Evolutionary conservation across 2,329 filamentous ascomycete genomes (phyloP).

Genomic region (Myriosclerotinia duriaeana): DNA sequence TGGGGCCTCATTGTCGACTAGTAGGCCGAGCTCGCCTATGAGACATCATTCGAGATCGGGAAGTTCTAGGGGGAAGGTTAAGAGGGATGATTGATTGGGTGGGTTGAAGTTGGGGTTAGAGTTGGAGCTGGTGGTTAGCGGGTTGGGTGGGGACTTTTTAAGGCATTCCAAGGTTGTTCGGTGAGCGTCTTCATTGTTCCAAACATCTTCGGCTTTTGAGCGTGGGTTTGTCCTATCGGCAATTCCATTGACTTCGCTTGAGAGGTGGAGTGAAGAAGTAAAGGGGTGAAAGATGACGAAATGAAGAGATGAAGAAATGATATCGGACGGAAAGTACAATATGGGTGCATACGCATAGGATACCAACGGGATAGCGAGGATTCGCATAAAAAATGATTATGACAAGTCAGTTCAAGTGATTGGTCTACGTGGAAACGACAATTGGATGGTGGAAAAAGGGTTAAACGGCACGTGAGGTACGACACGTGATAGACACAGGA

Average conservation of each 20-base stretch:
- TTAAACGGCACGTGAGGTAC: neutral
- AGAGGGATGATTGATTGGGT: conserved; percentile 41
- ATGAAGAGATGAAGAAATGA: conserved; percentile 11
- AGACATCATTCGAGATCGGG: conserved; percentile 46
- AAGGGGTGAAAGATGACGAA: neutral
- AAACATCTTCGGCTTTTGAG: neutral
- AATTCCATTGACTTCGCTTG: neutral
- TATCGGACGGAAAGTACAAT: conserved; percentile 6
- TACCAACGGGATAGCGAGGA: conserved; percentile 12
- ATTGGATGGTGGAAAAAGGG: neutral
- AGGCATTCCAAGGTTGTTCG: conserved; percentile 6
- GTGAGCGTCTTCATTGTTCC: neutral
- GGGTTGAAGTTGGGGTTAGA: neutral
- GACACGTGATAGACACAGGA: neutral
- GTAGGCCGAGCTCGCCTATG: conserved; percentile 50
- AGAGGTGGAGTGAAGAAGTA: neutral
- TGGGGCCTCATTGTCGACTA: conserved; percentile 47
- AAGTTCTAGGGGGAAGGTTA: conserved; percentile 42
- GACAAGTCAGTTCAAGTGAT: neutral
- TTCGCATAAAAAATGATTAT: neutral
- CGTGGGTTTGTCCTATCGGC: neutral
- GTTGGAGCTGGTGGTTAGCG: neutral
- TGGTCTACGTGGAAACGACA: neutral
- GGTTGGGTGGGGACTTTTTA: neutral
- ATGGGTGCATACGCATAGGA: conserved; percentile 21